Base-by-base conservation (phyloP, 2,329 filamentous ascomycete genomes). In the Fusarium sp. region DNA sequence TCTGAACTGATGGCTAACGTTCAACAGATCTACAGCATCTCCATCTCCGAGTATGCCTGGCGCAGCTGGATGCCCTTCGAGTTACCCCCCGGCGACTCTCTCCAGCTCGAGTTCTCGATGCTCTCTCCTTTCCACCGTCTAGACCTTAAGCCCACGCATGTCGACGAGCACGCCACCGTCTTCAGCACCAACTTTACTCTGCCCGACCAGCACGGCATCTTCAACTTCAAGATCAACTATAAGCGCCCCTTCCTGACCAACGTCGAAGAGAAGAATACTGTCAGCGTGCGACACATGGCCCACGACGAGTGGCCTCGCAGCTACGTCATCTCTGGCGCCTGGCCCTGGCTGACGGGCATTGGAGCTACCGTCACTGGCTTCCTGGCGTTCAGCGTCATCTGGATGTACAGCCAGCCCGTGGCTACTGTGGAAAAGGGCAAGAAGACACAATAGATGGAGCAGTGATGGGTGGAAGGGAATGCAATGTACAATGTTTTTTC, bases 61-160 rank as follows among this genome's bases (percentile, higher is more conserved):
- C 90, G 94, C 81, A 89, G 91, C 80, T 97, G 92, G 86, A 84
- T 86, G 7, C 93, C 95, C 53, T 98, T 95, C 84, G 86, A 86
- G 44, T 86, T 93, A 22, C 91, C 94, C 24, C 80, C 87, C 10
- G 87, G 84, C 71, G 96, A 99, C 81, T 88, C 87, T 31, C 81
- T 99, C 36, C 96, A 99, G 84, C 93, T 99, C 71, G 96, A 99
- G 84, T 98, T 98, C 87, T 95, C 92, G 85, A 99, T 98, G 96
- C 92, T 99, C 55, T 98, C 96, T 2, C 96, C 96, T 65, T 98
- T 98, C 90, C 93, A 98, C 85, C 95, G 96, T 46, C 88, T 98
- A 36, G 87, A 91, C 68, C 91, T 99, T 35, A 78, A 85, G 10
- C 89, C 90, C 16, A 82, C 86, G 11, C 83, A 84, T 35, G 87